Evolutionary conservation across 441 rosid species (phyloP), one percentile per base, ranked within the genome.

Genomic region (Brassica hybrid): DNA sequence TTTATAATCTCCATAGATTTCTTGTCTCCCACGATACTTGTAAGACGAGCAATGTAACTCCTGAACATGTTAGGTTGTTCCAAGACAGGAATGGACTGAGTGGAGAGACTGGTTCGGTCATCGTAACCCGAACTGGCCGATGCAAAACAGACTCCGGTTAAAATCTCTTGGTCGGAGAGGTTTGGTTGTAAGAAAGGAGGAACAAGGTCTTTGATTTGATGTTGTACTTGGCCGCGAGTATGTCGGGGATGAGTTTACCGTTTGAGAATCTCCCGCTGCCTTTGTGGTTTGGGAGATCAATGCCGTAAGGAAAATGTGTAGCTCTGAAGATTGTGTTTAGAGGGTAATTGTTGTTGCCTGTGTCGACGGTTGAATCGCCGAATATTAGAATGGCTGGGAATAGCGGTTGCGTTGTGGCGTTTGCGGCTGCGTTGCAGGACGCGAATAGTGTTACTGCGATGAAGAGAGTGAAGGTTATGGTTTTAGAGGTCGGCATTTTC

Each of bases 351-450:
- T 86, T 90, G 66, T 88, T 88, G 13, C 94, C 90, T 3, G 88
- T 79, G 56, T 91, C 94, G 0, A 87, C 80, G 0, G 86, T 71
- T 12, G 94, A 90, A 69, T 91, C 94, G 1, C 94, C 97, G 4
- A 90, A 83, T 6, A 86, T 12, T 3, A 88, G 72, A 63, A 90
- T 75, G 11, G 90, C 83, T 3, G 87, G 79, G 41, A 86, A 82
- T n/a, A 72, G 74, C 17, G 81, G 77, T 34, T 72, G 2, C 4
- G 58, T 61, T 36, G 73, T 67, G 0, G 25, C 45, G 65, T 78
- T 72, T 72, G 69, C 10, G 48, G 64, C 36, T 66, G 76, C 81
- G 10, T 59, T 77, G n/a, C 43, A 72, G 16, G 32, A 71, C 27
- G 73, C 57, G 5, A 59, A 3, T 66, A 72, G 18, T 72, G 76